Evolutionary conservation across 768 basidiomycete genomes (phyloP).

Genomic region (Cystofilobasidium capitatum): DNA sequence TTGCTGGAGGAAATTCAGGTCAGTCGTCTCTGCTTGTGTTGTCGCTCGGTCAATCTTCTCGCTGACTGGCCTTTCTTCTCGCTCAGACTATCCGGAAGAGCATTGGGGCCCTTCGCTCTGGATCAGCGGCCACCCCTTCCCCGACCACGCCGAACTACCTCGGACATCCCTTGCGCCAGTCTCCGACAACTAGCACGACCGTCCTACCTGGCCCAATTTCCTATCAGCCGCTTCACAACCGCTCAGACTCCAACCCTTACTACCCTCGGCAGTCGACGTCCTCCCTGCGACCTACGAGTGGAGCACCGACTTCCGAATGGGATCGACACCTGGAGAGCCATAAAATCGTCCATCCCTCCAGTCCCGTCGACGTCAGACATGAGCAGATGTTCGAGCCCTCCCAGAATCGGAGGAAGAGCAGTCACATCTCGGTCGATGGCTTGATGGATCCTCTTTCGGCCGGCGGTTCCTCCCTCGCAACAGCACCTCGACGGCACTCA

Average conservation of each 20-base stretch:
- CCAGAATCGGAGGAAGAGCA: neutral
- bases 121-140: slow-evolving; percentile 39
- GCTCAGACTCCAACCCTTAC: slow-evolving; percentile 10
- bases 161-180: neutral
- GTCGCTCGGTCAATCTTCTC: slow-evolving; percentile 33
- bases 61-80: slow-evolving; percentile 55
- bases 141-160: slow-evolving; percentile 30
- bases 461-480: neutral
- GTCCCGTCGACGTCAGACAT: neutral
- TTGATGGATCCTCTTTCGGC: neutral
- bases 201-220: neutral
- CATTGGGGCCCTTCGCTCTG: slow-evolving; percentile 47
- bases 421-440: neutral
- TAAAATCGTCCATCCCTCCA: slow-evolving; percentile 61
- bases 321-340: slow-evolving; percentile 75
- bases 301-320: slow-evolving; percentile 65
- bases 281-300: neutral
- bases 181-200: neutral
- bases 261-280: slow-evolving; percentile 28
- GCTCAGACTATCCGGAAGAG: slow-evolving; percentile 53
- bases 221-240: neutral
- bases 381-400: neutral
- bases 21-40: slow-evolving; percentile 30
- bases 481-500: neutral
- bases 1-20: slow-evolving; percentile 38